Conservation (phyloP, 2,329 filamentous ascomycete genomes). For the Scedosporium dehoogii region DNA sequence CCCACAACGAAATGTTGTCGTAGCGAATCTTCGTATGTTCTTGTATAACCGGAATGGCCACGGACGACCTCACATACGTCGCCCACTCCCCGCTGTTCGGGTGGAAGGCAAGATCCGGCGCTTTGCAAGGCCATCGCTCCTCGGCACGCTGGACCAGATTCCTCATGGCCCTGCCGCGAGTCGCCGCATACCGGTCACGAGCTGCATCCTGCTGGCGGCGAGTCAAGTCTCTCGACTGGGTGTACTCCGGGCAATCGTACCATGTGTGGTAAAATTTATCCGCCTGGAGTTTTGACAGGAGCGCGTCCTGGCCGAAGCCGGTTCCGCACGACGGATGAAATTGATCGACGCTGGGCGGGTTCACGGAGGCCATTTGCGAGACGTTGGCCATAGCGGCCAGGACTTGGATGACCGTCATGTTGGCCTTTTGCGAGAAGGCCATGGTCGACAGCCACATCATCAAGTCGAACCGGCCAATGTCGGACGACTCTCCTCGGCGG, state of each 20-base stretch:
- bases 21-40: conserved; percentile 11
- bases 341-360: not conserved
- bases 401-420: conserved; percentile 9
- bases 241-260: not conserved
- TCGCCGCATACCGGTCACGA: not conserved
- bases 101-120: not conserved
- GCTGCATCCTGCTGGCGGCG: not conserved
- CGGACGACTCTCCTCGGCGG: not conserved
- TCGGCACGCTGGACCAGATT: not conserved
- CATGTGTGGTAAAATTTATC: not conserved
- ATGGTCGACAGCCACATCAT: conserved; percentile 15
- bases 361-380: not conserved
- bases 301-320: not conserved
- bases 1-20: conserved; percentile 15
- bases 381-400: conserved; percentile 6
- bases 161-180: not conserved
- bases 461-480: conserved; percentile 1
- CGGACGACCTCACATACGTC: not conserved
- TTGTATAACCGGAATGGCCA: not conserved
- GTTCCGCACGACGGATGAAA: not conserved
- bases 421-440: conserved; percentile 8
- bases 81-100: not conserved
- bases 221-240: not conserved
- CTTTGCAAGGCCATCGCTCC: conserved; percentile 2
- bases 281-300: not conserved